Conservation (phyloP, 129 eudicot species). For the Saussurea involucrata region DNA sequence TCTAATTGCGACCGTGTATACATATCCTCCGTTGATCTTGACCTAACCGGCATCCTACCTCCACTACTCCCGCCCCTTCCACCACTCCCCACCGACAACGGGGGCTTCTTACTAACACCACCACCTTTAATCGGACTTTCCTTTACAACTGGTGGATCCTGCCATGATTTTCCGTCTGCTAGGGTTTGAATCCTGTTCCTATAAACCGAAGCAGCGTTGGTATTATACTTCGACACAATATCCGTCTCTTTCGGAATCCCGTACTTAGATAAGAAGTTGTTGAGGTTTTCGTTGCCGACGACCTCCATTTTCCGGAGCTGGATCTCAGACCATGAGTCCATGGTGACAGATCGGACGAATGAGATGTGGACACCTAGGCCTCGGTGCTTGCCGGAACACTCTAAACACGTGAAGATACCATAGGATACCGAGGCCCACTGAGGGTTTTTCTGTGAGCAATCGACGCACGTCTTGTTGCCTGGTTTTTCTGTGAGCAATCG, state of each 20-base stretch:
- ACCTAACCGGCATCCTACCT: constrained; percentile 80
- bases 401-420: no score
- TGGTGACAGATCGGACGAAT: no score
- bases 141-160: constrained; percentile 72
- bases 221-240: constrained; percentile 66
- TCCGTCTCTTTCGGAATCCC: constrained; percentile 70
- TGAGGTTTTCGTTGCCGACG: constrained; percentile 73
- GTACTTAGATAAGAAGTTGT: constrained; percentile 45
- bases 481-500: no score
- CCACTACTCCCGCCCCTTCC: constrained; percentile 31
- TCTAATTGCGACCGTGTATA: no score
- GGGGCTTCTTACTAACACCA: constrained; percentile 31
- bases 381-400: no score
- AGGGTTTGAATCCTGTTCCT: constrained; percentile 63
- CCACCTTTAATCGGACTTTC: constrained; percentile 8
- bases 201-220: constrained; percentile 86
- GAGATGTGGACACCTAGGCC: no score
- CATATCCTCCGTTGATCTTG: no score
- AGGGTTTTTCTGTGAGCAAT: constrained; percentile 88
- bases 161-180: constrained; percentile 81
- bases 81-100: constrained; percentile 38
- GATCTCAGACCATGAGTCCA: no score
- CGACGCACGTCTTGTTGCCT: constrained; percentile 92
- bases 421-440: no score
- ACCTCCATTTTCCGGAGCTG: constrained; percentile 81